phyloP scores from a whole-genome alignment of 176 grass and related monocot species.

The Ampelocalamus luodianensis region DNA sequence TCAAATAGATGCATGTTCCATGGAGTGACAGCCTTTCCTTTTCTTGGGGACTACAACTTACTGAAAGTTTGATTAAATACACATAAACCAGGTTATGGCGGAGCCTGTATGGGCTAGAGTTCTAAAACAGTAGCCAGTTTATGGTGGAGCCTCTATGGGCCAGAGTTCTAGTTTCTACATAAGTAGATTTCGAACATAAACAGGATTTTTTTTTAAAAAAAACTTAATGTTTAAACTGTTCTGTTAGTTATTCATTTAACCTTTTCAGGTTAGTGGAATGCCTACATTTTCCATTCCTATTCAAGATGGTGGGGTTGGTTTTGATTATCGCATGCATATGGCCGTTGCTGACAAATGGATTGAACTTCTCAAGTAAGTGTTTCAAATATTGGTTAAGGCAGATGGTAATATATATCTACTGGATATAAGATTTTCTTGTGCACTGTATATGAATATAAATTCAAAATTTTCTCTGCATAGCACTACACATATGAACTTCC shows the following conservation, averaged over 20 bases:
- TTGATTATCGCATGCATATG: conserved; percentile 93
- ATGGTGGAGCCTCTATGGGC: not conserved
- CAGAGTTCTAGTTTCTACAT: conserved; percentile 17
- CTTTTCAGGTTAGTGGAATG: conserved; percentile 91
- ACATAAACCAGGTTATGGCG: not conserved
- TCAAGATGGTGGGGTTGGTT: conserved; percentile 81
- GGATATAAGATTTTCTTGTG: conserved; percentile 9
- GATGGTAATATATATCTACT: conserved; percentile 3
- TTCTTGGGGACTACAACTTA: conserved; percentile 15
- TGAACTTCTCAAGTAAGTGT: conserved; percentile 79
- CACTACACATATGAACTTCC: conserved; percentile 7
- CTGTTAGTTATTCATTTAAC: conserved; percentile 31
- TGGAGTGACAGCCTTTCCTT: conserved; percentile 28
- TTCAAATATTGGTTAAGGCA: conserved; percentile 25
- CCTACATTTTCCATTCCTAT: conserved; percentile 80
- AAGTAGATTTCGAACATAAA: not conserved
- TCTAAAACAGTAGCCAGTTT: not conserved
- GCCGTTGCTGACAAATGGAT: conserved; percentile 95
- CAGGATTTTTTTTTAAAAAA: not conserved
- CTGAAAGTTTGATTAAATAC: conserved; percentile 18
- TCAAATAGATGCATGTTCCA: not conserved
- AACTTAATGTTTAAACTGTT: not conserved
- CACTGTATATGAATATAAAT: not conserved
- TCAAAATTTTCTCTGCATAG: not conserved
- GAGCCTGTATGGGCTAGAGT: conserved; percentile 5